Percentiles rank a stretch among this genome's conserved stretches.
These are phyloP conservation scores for Paramecium biaurelia DNA, from an alignment of 73 alveolate genomes.

Conservation along the genomic window DNA sequence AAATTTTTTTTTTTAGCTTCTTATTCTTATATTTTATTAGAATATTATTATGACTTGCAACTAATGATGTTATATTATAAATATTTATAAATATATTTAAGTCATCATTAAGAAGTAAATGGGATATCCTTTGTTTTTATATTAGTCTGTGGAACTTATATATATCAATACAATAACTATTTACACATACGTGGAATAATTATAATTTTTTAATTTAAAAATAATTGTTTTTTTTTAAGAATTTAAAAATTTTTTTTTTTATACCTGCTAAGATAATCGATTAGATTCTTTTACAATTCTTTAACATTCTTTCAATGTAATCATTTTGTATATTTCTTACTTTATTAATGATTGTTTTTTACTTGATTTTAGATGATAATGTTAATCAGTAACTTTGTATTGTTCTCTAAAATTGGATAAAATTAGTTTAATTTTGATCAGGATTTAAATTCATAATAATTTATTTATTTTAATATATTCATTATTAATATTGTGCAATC, in stretches of 20 bases:
- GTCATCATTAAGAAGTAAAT: neutral
- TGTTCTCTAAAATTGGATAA: neutral
- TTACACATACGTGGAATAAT: neutral
- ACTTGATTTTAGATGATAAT: neutral
- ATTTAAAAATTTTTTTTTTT: too few relatives aligned
- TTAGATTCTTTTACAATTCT: neutral
- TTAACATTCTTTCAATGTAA: neutral
- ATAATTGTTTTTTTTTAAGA: too few relatives aligned
- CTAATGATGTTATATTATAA: neutral
- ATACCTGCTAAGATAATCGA: neutral
- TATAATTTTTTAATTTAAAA: too few relatives aligned
- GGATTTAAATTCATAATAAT: neutral
- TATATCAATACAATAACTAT: too few relatives aligned
- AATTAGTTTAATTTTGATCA: neutral
- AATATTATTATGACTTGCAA: neutral
- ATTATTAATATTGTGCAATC: neutral
- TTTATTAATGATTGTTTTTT: too few relatives aligned
- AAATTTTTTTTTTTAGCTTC: neutral
- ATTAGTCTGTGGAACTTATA: too few relatives aligned
- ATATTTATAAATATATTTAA: neutral
- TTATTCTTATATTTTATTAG: neutral
- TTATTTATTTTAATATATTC: neutral
- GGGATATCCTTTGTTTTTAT: neutral
- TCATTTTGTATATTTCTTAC: too few relatives aligned
- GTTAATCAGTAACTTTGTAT: neutral